Evolutionary conservation across 257 asterid genomes (phyloP), one percentile per base, ranked within the genome.

Genomic region (Nicotiana benthamiana): DNA sequence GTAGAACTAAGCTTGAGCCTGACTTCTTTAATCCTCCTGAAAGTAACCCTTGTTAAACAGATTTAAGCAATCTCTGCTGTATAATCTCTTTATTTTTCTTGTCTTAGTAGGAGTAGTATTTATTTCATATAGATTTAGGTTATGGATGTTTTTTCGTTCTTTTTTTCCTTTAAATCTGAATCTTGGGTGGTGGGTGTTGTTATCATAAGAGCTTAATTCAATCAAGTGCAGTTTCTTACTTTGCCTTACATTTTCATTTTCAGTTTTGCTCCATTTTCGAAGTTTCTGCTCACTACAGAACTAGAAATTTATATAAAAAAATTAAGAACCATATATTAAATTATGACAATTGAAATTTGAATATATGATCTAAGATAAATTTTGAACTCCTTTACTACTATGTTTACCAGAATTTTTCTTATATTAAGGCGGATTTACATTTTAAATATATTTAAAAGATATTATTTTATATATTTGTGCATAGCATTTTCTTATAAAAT

Each of bases 1-100:
- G 98, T 61, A 81, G 98, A 82, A 86, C 92, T 11, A 89, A 85
- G 28, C 86, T 94, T 28, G 89, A 72, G 79, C 90, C 93, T 0
- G 93, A 89, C 13, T 36, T 92, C 3, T 80, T 92, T 43, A 54
- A 85, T 66, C 89, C 91, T 3, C 81, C 91, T n/a, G 86, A 90
- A 68, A 81, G 16, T 53, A 83, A 66, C 60, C 93, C 93, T 0
- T 92, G 97, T 62, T 93, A 48, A 88, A 75, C 52, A 9, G 18
- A 6, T 13, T 6, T 27, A 20, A 16, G 6, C 1, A 9, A 62
- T 11, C 13, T 18, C 48, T 15, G 24, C 9, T 60, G 30, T 40
- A 6, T 22, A 34, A 1, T 26, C 60, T 43, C 11, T 24, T 16
- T 11, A n/a, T 8, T 60, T 52, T 67, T 13, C 26, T 13, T 72